Evolutionary conservation across 306 rosid species (phyloP).

Genomic region (Quercus suber): DNA sequence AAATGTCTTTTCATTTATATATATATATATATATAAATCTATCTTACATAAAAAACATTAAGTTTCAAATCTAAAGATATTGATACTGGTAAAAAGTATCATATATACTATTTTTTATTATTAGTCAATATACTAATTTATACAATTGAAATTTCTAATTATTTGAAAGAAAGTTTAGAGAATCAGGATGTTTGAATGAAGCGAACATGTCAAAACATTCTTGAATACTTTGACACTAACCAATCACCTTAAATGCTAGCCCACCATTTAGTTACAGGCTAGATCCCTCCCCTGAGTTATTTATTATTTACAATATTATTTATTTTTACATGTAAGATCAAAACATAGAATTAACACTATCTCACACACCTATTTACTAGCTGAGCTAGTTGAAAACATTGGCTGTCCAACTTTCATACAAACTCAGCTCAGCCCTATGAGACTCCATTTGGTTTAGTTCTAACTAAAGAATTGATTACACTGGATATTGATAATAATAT

Average conservation of each 20-base stretch:
- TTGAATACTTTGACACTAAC: neutral
- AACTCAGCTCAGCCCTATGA: neutral
- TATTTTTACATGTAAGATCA: neutral
- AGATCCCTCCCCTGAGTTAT: neutral
- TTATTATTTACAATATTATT: neutral
- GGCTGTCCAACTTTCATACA: neutral
- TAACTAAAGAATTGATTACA: neutral
- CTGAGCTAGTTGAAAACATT: neutral
- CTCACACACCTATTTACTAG: neutral
- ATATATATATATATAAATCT: neutral
- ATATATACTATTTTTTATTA: neutral
- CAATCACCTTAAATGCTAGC: neutral
- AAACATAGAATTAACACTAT: neutral
- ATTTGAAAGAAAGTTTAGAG: neutral
- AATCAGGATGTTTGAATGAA: neutral
- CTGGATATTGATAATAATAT: neutral
- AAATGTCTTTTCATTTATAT: neutral
- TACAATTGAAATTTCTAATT: neutral
- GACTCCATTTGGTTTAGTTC: neutral
- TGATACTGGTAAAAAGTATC: neutral
- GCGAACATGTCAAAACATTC: neutral
- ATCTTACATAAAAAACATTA: neutral
- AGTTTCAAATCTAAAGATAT: neutral
- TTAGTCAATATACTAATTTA: neutral
- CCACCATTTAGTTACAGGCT: neutral